Percentiles rank a stretch among this genome's conserved stretches.
Evolutionary conservation across 805 yeast species (phyloP).

Genomic region (Pichia nakasei): DNA sequence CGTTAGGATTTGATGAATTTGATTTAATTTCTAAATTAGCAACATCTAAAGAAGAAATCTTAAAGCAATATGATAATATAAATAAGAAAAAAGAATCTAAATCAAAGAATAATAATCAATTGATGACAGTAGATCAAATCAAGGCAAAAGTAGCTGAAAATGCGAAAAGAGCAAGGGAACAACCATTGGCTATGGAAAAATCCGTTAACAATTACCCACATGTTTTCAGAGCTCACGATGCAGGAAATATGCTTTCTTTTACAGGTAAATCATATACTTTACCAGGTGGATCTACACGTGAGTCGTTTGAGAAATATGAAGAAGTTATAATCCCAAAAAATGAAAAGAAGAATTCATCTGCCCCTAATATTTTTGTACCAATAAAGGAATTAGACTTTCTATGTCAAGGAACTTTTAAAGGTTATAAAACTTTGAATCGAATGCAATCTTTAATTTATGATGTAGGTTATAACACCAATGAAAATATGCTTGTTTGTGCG

Average conservation of each 20-base stretch:
- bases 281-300: conserved; percentile 74
- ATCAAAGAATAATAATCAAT: conserved; percentile 7
- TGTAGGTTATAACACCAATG: conserved; percentile 86
- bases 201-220: conserved; percentile 65
- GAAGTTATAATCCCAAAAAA: conserved; percentile 80
- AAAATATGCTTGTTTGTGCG: conserved; percentile 93
- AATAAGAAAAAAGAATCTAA: not conserved
- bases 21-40: conserved; percentile 65
- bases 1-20: conserved; percentile 78
- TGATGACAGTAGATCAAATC: conserved; percentile 48
- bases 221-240: conserved; percentile 66
- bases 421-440: conserved; percentile 68
- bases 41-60: conserved; percentile 32
- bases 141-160: conserved; percentile 44
- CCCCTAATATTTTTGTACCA: conserved; percentile 42
- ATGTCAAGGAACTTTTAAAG: conserved; percentile 77
- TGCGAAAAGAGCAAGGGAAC: conserved; percentile 39
- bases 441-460: conserved; percentile 90
- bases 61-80: conserved; percentile 15
- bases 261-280: conserved; percentile 73
- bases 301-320: conserved; percentile 48
- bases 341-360: conserved; percentile 33
- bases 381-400: conserved; percentile 61
- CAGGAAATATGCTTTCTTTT: conserved; percentile 61
- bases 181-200: conserved; percentile 37